Evolutionary conservation across 345 rosid species (phyloP).

Genomic region (Turritis glabra): DNA sequence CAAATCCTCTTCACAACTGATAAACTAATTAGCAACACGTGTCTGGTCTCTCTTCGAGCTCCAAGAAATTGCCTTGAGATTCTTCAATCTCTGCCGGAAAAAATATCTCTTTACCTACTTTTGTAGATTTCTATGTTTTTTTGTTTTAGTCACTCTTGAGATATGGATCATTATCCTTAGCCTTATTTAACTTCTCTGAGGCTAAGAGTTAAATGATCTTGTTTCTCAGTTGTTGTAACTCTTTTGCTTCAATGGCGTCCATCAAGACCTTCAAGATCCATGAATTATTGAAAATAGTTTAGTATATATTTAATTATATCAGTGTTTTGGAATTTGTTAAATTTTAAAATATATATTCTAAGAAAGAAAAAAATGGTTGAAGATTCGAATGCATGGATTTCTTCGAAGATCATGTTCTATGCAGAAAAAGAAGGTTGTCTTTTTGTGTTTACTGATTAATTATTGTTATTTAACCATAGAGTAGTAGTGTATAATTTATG

Average conservation of each 20-base stretch:
- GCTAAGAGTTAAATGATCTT: conserved; percentile 67
- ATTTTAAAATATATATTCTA: not conserved
- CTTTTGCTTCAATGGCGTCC: conserved; percentile 29
- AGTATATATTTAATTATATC: conserved; percentile 27
- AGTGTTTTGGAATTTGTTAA: not conserved
- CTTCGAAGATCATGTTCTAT: conserved; percentile 39
- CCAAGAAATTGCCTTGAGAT: not conserved
- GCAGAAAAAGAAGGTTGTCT: conserved; percentile 43
- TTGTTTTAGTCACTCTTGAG: conserved; percentile 22
- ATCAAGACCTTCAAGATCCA: conserved; percentile 25
- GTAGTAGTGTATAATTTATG: not conserved
- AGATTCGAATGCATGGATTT: conserved; percentile 42
- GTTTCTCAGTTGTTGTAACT: conserved; percentile 45
- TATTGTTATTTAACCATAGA: not conserved
- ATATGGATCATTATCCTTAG: conserved; percentile 50
- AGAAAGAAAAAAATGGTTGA: conserved; percentile 11
- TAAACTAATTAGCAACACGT: conserved; percentile 17
- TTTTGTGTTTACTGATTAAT: conserved; percentile 26
- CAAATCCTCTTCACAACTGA: conserved; percentile 93
- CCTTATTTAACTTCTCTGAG: conserved; percentile 46
- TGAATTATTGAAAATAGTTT: conserved; percentile 35
- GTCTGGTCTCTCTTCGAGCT: conserved; percentile 25
- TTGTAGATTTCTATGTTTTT: conserved; percentile 17
- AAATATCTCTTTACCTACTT: not conserved
- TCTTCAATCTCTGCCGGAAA: not conserved